These are phyloP conservation scores for Camelina sativa DNA, from an alignment of 345 rosid species.

Conservation along the genomic window DNA sequence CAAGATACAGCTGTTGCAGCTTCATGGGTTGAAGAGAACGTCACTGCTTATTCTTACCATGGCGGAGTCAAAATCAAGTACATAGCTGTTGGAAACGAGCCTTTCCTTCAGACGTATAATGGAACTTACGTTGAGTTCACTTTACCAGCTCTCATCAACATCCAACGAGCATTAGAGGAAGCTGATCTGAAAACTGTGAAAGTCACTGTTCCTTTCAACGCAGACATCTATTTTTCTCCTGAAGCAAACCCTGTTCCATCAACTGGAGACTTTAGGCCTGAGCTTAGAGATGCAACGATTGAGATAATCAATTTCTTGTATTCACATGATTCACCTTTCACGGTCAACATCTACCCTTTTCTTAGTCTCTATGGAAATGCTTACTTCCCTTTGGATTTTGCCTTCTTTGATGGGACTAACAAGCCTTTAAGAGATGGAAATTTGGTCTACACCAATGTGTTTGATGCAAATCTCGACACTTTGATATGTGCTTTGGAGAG, in stretches of 20 bases:
- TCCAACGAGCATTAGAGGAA: constrained; percentile 67
- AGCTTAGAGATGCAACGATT: constrained; percentile 57
- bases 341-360: constrained; percentile 82
- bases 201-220: constrained; percentile 75
- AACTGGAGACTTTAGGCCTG: constrained; percentile 70
- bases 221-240: constrained; percentile 67
- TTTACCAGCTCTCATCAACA: constrained; percentile 70
- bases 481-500: constrained; percentile 62
- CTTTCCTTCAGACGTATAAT: constrained; percentile 69
- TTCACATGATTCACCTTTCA: constrained; percentile 61
- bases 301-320: constrained; percentile 63
- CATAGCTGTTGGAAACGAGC: constrained; percentile 83
- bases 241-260: constrained; percentile 65
- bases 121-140: constrained; percentile 53
- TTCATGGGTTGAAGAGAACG: constrained; percentile 76
- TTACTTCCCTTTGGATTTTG: constrained; percentile 68
- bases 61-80: constrained; percentile 79
- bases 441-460: constrained; percentile 62
- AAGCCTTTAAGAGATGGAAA: constrained; percentile 63
- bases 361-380: constrained; percentile 73
- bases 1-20: constrained; percentile 56
- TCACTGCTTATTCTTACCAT: constrained; percentile 56
- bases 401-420: constrained; percentile 68
- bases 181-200: constrained; percentile 57
- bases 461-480: constrained; percentile 80